Percentiles rank a stretch among this genome's conserved stretches.
Conservation (phyloP, 2,329 filamentous ascomycete genomes). For the Septoria petroselini region DNA sequence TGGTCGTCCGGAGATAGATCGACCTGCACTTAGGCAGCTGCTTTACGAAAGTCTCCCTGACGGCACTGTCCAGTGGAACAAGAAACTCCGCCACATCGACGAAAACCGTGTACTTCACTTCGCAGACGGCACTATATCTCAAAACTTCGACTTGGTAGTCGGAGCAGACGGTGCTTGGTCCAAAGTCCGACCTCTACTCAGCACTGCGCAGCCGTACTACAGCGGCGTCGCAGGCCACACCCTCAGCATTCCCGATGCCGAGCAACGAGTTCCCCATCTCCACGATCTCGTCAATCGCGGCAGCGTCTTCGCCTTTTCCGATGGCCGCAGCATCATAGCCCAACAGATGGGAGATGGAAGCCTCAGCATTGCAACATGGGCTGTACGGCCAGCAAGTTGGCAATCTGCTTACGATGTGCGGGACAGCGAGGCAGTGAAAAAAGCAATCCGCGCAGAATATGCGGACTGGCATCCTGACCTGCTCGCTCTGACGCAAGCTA, state of each 20-base stretch:
- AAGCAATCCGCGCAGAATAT: conserved; percentile 29
- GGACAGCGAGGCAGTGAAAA: conserved; percentile 26
- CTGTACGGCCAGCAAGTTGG: conserved; percentile 22
- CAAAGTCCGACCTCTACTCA: conserved; percentile 39
- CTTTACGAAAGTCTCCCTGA: conserved; percentile 31
- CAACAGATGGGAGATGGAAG: conserved; percentile 31
- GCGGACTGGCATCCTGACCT: conserved; percentile 41
- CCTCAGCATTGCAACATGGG: conserved; percentile 23
- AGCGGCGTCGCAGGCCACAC: conserved; percentile 39
- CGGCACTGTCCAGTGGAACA: conserved; percentile 40
- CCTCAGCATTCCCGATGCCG: conserved; percentile 20
- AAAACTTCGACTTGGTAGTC: conserved; percentile 44
- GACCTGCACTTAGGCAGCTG: conserved; percentile 36
- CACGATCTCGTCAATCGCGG: conserved; percentile 38
- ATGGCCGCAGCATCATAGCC: conserved; percentile 32
- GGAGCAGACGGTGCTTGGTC: conserved; percentile 48
- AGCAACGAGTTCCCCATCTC: conserved; percentile 10
- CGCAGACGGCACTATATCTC: conserved; percentile 36
- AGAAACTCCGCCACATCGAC: conserved; percentile 31
- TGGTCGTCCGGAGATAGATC: conserved; percentile 39
- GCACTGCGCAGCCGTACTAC: conserved; percentile 37
- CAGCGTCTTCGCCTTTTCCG: conserved; percentile 31
- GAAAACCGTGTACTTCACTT: conserved; percentile 32
- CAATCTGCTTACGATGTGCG: conserved; percentile 19
- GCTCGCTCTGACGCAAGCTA: conserved; percentile 30